Evolutionary conservation across 2,329 filamentous ascomycete species (phyloP), one percentile per base, ranked within the genome.

Genomic region (Neonectria coccinea): DNA sequence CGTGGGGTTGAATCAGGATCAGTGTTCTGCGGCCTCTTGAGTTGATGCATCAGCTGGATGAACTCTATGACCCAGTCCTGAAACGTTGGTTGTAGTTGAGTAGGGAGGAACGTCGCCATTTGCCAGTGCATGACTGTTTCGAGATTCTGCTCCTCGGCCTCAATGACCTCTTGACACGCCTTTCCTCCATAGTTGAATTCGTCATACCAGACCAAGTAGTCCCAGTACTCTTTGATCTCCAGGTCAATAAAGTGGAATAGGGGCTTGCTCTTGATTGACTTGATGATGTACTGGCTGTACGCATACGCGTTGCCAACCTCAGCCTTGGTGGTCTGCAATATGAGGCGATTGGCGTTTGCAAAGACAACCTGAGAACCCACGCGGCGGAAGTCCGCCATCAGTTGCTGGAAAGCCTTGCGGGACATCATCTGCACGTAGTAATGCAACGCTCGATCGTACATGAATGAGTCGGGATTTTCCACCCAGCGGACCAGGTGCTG

Each of bases 381-480:
- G 11, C 95, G 91, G 65, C 94, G 90, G 82, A 99, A 99, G 76
- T 99, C 96, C 0, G 91, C 92, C 92, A 99, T 97, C 39, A 99
- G 87, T 79, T 98, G 95, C 75, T 97, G 92, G 70, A 99, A 92
- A 0, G 97, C 96, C 79, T 99, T 99, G 70, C 93, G 92, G 36
- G 94, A 97, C 91, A 99, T 97, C 89, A 97, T 96, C 78, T 97
- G 95, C 59, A 99, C 94, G 75, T 99, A 98, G 82, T 97, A 96
- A 76, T 98, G 94, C 68, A 99, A 80, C 6, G 94, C 93, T 5
- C 92, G 89, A 79, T 99, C 97, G 76, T 98, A 99, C 62, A 99
- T 89, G 80, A 95, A 97, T 0, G 94, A 97, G 53, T 92, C 91
- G 0, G 95, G 93, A 67, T 91, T 96, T 77, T 97, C 94, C 2